Conservation (phyloP, 2,329 filamentous ascomycete genomes). For the Helminthosporium solani region DNA sequence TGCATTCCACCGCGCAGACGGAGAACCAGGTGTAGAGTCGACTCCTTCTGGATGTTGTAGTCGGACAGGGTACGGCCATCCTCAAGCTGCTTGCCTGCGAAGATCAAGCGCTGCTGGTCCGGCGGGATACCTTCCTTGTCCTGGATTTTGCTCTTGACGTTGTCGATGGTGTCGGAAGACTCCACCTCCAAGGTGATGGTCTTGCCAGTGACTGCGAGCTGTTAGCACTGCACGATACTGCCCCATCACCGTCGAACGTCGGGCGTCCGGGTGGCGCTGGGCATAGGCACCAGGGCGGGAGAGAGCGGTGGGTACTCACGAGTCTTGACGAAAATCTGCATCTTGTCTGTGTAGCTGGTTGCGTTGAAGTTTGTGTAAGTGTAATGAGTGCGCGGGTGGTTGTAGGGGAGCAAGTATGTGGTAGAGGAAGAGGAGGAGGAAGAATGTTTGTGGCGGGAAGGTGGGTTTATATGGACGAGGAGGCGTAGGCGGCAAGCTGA, state of each 20-base stretch:
- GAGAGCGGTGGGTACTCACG: conserved; percentile 59
- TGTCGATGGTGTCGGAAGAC: conserved; percentile 86
- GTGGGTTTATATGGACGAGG: conserved; percentile 34
- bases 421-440: conserved; percentile 23
- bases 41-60: conserved; percentile 91
- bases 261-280: conserved; percentile 3
- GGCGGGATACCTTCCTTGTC: conserved; percentile 97
- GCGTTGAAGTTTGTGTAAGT: neutral
- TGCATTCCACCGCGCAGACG: conserved; percentile 66
- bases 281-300: conserved; percentile 12
- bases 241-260: too few species aligned
- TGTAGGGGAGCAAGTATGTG: conserved; percentile 11
- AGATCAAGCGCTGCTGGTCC: conserved; percentile 95
- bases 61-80: conserved; percentile 88
- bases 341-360: conserved; percentile 48
- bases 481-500: conserved; percentile 34
- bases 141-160: conserved; percentile 95
- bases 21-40: conserved; percentile 72
- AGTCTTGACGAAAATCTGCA: conserved; percentile 99
- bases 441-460: conserved; percentile 12
- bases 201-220: conserved; percentile 60
- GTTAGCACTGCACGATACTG: conserved; percentile 34
- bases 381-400: neutral
- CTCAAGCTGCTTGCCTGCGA: conserved; percentile 95
- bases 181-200: conserved; percentile 69